Evolutionary conservation across 2,329 filamentous ascomycete genomes (phyloP).

Genomic region (Botrytis medusae): DNA sequence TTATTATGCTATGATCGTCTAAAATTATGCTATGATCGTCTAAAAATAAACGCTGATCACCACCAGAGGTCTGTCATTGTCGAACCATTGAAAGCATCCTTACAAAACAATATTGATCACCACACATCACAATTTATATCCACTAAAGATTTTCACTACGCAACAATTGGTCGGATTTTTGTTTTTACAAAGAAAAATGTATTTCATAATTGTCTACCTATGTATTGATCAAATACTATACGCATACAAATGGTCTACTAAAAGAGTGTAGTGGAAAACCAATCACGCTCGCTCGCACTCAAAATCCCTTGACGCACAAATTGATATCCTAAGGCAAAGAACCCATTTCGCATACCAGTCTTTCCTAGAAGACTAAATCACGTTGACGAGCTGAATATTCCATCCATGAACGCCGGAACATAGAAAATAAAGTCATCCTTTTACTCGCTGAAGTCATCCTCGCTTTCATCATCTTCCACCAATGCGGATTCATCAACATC

Average conservation of each 20-base stretch:
- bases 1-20: neutral
- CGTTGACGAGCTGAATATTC: neutral
- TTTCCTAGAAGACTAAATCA: slow-evolving; percentile 11
- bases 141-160: neutral
- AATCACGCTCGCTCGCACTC: neutral
- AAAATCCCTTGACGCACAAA: neutral
- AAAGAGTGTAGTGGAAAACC: neutral
- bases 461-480: slow-evolving; percentile 37
- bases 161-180: neutral
- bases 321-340: slow-evolving; percentile 3
- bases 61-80: neutral
- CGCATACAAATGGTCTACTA: neutral
- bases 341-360: neutral
- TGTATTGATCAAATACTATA: slow-evolving; percentile 1
- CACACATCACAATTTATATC: neutral
- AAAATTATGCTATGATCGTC: neutral
- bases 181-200: neutral
- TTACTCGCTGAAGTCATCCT: slow-evolving; percentile 38
- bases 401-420: slow-evolving; percentile 8
- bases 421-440: neutral
- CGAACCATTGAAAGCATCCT: neutral
- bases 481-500: slow-evolving; percentile 41
- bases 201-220: neutral
- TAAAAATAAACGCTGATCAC: neutral
- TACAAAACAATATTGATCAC: slow-evolving; percentile 3